phyloP scores from a whole-genome alignment of 257 asterid species.

The Solanum okadae region DNA sequence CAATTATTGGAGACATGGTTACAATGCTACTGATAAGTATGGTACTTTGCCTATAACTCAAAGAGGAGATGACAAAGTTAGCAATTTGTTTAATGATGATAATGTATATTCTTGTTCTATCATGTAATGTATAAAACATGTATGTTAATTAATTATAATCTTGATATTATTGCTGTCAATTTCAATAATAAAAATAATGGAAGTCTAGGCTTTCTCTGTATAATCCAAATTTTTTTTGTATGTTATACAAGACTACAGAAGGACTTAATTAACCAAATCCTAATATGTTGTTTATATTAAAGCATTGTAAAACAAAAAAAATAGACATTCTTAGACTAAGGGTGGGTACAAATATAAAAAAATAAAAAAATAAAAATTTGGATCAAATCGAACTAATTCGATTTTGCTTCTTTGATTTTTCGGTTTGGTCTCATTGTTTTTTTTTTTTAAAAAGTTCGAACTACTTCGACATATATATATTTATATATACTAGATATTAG shows the following conservation, averaged over 20 bases:
- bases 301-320: no score
- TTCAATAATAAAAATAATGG: background rate
- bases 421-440: no score
- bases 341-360: no score
- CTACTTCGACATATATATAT: no score
- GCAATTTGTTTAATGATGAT: conserved; percentile 87
- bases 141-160: background rate
- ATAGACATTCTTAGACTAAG: no score
- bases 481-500: no score
- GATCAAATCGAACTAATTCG: no score
- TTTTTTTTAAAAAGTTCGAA: no score
- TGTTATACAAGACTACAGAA: background rate
- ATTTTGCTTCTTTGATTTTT: no score
- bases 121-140: conserved; percentile 30
- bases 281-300: no score
- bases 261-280: background rate
- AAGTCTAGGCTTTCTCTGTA: background rate
- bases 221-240: background rate
- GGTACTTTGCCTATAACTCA: conserved; percentile 52
- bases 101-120: conserved; percentile 72
- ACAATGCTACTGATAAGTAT: conserved; percentile 53
- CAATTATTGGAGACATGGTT: conserved; percentile 91
- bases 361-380: no score
- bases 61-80: conserved; percentile 89
- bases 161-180: background rate